Evolutionary conservation across 2,329 filamentous ascomycete genomes (phyloP).

Genomic region (Penicillium sclerotigenum): DNA sequence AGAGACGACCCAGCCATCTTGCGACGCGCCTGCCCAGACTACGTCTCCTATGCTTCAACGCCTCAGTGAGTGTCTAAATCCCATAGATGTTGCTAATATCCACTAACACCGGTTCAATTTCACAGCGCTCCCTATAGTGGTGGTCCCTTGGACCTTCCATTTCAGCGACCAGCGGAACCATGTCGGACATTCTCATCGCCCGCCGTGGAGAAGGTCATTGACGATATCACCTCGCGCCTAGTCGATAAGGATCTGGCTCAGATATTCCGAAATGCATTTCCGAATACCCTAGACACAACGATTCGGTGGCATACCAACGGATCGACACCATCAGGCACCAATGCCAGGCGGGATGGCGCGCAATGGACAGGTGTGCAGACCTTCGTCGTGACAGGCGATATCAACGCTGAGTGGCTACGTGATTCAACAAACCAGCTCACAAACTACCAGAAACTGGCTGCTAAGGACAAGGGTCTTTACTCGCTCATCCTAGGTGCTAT

Average conservation of each 20-base stretch:
- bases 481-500: constrained; percentile 86
- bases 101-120: not conserved
- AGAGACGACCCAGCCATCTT: constrained; percentile 30
- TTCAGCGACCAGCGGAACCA: constrained; percentile 72
- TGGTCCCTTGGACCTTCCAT: constrained; percentile 76
- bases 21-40: constrained; percentile 61
- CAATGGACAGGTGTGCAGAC: constrained; percentile 83
- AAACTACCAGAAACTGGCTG: constrained; percentile 82
- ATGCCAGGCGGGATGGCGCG: constrained; percentile 49
- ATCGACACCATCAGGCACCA: constrained; percentile 29
- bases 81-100: not conserved
- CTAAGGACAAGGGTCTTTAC: constrained; percentile 73
- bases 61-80: constrained; percentile 53
- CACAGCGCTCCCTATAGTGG: constrained; percentile 71
- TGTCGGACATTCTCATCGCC: constrained; percentile 90
- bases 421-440: constrained; percentile 91
- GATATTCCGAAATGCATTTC: constrained; percentile 92
- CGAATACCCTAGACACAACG: constrained; percentile 86
- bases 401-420: constrained; percentile 87
- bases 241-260: constrained; percentile 83
- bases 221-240: constrained; percentile 74
- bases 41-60: constrained; percentile 57
- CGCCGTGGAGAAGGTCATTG: constrained; percentile 82
- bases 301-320: constrained; percentile 79
- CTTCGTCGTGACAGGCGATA: constrained; percentile 91